Evolutionary conservation across 305 asterid species (phyloP).

Genomic region (Ruellia speciosa): DNA sequence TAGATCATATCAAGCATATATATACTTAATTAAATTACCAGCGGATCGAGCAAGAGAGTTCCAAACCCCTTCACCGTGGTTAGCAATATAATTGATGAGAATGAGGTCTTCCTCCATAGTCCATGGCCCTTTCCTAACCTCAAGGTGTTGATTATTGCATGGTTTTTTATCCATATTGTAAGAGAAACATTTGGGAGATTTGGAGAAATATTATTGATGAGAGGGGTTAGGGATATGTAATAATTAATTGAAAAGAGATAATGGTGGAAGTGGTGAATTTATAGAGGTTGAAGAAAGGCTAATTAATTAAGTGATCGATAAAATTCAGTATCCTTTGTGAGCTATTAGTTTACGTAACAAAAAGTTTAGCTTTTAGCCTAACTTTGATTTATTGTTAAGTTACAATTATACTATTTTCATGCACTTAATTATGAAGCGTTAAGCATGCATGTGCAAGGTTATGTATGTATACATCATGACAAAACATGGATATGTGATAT

Average conservation of each 20-base stretch:
- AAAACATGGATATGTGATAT: neutral
- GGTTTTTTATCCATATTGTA: conserved; percentile 57
- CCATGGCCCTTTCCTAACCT: conserved; percentile 97
- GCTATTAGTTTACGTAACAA: conserved; percentile 19
- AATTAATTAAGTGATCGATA: neutral
- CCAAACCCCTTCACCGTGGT: conserved; percentile 99
- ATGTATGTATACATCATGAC: neutral
- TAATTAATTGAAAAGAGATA: conserved; percentile 2
- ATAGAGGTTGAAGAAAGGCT: conserved; percentile 22
- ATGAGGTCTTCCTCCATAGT: conserved; percentile 94
- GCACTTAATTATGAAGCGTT: neutral
- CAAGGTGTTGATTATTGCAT: conserved; percentile 62
- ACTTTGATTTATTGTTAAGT: conserved; percentile 23
- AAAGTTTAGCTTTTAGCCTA: conserved; percentile 26
- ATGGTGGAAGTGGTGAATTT: conserved; percentile 31
- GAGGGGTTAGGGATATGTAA: neutral
- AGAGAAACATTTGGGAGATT: neutral
- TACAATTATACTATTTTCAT: conserved; percentile 10
- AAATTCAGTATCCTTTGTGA: neutral
- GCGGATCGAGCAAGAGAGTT: conserved; percentile 84
- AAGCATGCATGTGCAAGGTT: conserved; percentile 15
- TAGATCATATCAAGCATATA: neutral
- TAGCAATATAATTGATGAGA: conserved; percentile 84
- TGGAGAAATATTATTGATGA: neutral
- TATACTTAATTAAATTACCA: conserved; percentile 26